phyloP scores from a whole-genome alignment of 345 rosid species.

The Trapa bicornis region DNA sequence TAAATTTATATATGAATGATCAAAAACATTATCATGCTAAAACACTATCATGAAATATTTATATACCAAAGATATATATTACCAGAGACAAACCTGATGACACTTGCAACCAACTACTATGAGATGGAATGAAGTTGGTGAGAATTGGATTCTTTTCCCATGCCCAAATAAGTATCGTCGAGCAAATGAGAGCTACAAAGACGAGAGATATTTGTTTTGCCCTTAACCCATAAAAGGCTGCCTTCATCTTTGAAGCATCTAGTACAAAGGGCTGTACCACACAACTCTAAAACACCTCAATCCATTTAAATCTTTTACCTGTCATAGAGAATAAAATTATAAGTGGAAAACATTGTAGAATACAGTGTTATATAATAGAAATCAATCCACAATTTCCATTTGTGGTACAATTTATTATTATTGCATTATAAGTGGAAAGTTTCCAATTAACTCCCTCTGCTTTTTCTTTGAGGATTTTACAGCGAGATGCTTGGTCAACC shows the following conservation, averaged over 20 bases:
- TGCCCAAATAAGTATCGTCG: slow-evolving; percentile 15
- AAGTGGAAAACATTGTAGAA: background rate
- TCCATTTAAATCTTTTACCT: background rate
- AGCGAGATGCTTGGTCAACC: too few species aligned
- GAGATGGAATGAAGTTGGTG: slow-evolving; percentile 9
- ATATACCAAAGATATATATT: background rate
- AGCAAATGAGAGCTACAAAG: slow-evolving; percentile 11
- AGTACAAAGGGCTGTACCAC: background rate
- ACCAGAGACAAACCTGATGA: slow-evolving; percentile 9
- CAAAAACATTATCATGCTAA: background rate
- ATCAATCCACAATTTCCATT: background rate
- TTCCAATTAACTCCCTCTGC: too few species aligned
- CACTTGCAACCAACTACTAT: slow-evolving; percentile 8
- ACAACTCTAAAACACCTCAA: background rate
- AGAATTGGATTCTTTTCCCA: slow-evolving; percentile 19
- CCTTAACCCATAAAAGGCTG: slow-evolving; percentile 14
- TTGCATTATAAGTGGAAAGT: too few species aligned
- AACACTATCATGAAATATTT: background rate
- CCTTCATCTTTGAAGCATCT: slow-evolving; percentile 14
- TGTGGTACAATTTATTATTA: background rate
- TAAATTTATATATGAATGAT: too few species aligned
- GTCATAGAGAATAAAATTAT: background rate
- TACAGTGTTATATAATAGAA: background rate
- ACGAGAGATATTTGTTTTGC: slow-evolving; percentile 12
- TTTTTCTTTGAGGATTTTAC: too few species aligned